Conservation (phyloP, 306 rosid genomes). For the Rubus parviflorus region DNA sequence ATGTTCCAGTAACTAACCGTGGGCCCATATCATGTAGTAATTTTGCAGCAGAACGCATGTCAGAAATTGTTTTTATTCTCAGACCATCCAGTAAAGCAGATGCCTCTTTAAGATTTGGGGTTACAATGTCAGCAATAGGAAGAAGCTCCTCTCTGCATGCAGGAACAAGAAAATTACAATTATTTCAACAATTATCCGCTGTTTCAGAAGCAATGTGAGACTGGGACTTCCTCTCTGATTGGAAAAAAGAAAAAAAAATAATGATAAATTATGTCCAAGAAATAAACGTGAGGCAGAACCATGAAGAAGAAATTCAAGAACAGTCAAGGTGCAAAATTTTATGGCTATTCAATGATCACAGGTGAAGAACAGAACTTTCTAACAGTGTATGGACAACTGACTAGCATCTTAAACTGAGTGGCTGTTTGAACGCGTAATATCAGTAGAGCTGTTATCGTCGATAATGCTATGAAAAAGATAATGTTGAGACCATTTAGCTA, state of each 20-base stretch:
- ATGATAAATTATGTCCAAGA: neutral
- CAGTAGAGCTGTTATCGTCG: neutral
- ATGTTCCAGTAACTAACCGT: constrained; percentile 47
- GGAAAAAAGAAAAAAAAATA: neutral
- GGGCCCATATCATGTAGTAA: constrained; percentile 76
- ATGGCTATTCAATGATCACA: neutral
- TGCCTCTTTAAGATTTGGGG: constrained; percentile 93
- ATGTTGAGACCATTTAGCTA: neutral
- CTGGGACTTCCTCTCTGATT: neutral
- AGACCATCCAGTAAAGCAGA: constrained; percentile 70
- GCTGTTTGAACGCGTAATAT: neutral
- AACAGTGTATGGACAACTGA: neutral
- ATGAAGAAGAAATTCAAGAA: neutral
- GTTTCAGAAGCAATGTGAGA: neutral
- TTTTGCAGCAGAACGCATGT: constrained; percentile 86
- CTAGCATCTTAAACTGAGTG: neutral
- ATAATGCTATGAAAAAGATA: neutral
- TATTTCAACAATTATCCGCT: neutral
- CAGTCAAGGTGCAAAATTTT: neutral
- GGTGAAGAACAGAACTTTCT: neutral
- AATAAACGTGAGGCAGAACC: neutral
- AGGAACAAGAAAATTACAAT: constrained; percentile 28
- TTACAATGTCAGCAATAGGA: constrained; percentile 81
- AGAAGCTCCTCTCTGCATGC: constrained; percentile 78
- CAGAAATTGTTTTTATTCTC: constrained; percentile 70